A percentile compares a stretch with the other conserved stretches of the same genome.
These are phyloP conservation scores for Malania oleifera DNA, from an alignment of 164 flowering plant species.

Conservation along the genomic window DNA sequence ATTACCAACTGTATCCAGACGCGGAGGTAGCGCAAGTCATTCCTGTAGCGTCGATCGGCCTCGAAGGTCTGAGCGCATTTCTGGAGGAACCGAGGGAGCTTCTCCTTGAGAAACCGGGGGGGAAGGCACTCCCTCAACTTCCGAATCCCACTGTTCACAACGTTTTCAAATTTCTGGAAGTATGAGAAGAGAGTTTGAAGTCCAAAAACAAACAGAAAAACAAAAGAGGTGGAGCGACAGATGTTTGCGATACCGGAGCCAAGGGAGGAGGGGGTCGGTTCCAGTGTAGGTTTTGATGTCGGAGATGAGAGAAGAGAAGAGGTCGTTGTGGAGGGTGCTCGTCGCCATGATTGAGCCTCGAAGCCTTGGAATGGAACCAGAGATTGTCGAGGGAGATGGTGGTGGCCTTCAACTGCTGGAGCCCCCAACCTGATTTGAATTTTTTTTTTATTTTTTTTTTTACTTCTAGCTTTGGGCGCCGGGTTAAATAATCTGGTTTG, in stretches of 20 bases:
- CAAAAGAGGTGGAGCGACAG: slow-evolving; percentile 4
- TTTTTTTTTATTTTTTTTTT: too few species aligned
- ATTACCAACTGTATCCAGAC: slow-evolving; percentile 91
- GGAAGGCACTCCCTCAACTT: slow-evolving; percentile 67
- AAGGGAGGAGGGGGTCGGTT: slow-evolving; percentile 83
- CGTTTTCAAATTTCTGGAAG: neutral
- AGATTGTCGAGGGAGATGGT: too few species aligned
- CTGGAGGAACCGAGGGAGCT: slow-evolving; percentile 93
- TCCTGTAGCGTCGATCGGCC: slow-evolving; percentile 56
- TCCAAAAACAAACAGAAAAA: slow-evolving; percentile 5
- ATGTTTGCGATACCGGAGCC: slow-evolving; percentile 64
- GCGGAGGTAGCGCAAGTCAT: slow-evolving; percentile 79
- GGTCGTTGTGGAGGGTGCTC: slow-evolving; percentile 22
- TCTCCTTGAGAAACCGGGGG: slow-evolving; percentile 51
- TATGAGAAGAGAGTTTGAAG: neutral
- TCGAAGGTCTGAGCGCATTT: slow-evolving; percentile 70
- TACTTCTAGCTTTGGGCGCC: too few species aligned
- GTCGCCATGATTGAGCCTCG: slow-evolving; percentile 28
- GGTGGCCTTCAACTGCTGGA: neutral
- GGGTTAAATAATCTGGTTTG: too few species aligned
- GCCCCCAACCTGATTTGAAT: neutral
- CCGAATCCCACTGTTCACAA: slow-evolving; percentile 60
- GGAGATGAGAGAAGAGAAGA: slow-evolving; percentile 59
- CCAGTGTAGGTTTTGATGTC: slow-evolving; percentile 78
- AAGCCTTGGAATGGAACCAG: neutral